A percentile compares a stretch with the other conserved stretches of the same genome.
Conservation (phyloP, 257 asterid genomes). For the Ophiorrhiza pumila region DNA sequence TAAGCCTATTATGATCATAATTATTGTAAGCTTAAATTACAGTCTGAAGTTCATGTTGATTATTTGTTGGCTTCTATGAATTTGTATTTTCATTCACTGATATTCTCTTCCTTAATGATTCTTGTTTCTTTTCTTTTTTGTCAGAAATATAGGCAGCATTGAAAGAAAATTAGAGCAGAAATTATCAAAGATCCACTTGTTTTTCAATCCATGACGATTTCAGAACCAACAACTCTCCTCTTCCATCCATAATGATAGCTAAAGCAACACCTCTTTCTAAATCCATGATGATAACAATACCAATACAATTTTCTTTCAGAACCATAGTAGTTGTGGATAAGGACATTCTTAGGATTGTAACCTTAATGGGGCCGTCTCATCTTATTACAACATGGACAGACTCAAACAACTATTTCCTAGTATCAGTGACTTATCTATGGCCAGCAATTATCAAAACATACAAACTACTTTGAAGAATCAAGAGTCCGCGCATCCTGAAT, state of each 20-base stretch:
- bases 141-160: background rate
- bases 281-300: background rate
- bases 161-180: background rate
- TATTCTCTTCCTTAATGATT: background rate
- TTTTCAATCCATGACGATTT: background rate
- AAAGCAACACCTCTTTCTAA: too few relatives aligned
- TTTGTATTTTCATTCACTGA: background rate
- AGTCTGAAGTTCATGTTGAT: too few relatives aligned
- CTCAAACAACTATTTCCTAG: background rate
- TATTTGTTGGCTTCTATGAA: too few relatives aligned
- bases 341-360: background rate
- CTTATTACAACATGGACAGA: background rate
- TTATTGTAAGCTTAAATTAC: too few relatives aligned
- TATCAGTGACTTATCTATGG: too few relatives aligned
- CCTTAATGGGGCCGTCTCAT: background rate
- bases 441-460: background rate
- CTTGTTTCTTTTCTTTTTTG: background rate
- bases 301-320: background rate
- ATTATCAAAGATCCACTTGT: background rate
- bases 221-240: background rate
- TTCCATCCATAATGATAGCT: background rate
- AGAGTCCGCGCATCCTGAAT: background rate
- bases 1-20: too few relatives aligned
- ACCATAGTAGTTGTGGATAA: too few relatives aligned
- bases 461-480: background rate